phyloP scores from a whole-genome alignment of 2,329 filamentous ascomycete species.

The Claviceps pazoutovae region DNA sequence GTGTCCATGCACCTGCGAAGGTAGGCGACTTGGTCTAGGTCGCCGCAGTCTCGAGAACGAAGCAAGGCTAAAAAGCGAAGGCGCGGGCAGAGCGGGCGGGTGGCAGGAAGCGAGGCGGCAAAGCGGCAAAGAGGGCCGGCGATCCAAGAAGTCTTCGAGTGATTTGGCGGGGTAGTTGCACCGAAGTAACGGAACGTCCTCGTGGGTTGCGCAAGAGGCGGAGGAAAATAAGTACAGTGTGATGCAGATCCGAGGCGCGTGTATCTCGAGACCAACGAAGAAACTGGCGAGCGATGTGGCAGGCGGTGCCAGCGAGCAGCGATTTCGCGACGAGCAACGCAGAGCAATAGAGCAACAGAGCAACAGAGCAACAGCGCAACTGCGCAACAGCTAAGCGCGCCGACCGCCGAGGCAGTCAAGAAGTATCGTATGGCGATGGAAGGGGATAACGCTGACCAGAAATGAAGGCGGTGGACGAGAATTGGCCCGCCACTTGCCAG shows the following conservation, averaged over 20 bases:
- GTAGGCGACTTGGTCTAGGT: conserved; percentile 8
- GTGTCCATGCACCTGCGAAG: conserved; percentile 30
- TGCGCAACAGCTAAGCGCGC: not conserved
- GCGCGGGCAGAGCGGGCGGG: not conserved
- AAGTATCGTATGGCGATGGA: conserved; percentile 1
- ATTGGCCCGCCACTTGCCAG: not conserved
- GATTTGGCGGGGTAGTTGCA: conserved; percentile 4
- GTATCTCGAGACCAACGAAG: not conserved
- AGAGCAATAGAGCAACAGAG: not conserved
- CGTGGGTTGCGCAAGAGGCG: conserved; percentile 1
- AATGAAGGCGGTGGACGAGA: conserved; percentile 3
- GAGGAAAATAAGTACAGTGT: not conserved
- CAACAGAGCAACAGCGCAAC: not conserved
- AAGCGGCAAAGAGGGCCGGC: conserved; percentile 1
- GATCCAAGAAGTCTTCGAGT: not conserved
- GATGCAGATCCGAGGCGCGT: not conserved
- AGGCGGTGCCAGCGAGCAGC: not conserved
- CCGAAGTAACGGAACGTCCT: not conserved
- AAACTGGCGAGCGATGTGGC: not conserved
- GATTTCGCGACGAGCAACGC: not conserved
- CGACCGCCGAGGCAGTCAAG: conserved; percentile 5
- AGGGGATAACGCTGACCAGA: conserved; percentile 1
- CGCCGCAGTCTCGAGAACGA: conserved; percentile 6
- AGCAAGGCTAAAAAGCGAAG: conserved; percentile 5
- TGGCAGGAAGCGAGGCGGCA: conserved; percentile 1